These are phyloP conservation scores for Trichoderma hamatum DNA, from an alignment of 2,329 filamentous ascomycete species.

Conservation along the genomic window DNA sequence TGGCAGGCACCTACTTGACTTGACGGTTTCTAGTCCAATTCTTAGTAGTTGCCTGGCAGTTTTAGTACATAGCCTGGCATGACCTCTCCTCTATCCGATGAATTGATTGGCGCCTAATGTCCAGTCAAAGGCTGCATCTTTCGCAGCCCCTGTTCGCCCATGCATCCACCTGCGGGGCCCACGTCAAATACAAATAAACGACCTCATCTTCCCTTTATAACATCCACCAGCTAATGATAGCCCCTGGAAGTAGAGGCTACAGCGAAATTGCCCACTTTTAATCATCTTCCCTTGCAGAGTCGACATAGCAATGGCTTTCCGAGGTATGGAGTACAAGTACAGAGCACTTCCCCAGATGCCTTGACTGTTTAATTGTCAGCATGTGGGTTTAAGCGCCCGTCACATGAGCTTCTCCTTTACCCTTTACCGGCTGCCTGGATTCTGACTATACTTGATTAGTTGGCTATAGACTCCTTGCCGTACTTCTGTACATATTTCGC, in stretches of 20 bases:
- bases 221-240: not conserved
- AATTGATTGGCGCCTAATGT: constrained; percentile 15
- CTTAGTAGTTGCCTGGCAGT: not conserved
- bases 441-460: not conserved
- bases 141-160: not conserved
- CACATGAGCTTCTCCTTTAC: constrained; percentile 21
- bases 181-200: constrained; percentile 16
- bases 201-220: constrained; percentile 17
- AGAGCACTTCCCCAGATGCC: not conserved
- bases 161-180: constrained; percentile 17
- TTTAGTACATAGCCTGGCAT: not conserved
- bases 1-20: not conserved
- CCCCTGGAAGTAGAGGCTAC: constrained; percentile 3
- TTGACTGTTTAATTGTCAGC: constrained; percentile 3
- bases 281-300: not conserved
- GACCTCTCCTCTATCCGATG: not conserved
- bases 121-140: constrained; percentile 3
- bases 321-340: not conserved
- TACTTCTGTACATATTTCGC: not conserved
- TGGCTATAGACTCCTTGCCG: not conserved
- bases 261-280: constrained; percentile 17
- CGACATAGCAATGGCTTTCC: not conserved
- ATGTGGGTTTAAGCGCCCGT: not conserved
- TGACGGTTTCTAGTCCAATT: not conserved
- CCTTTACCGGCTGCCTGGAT: constrained; percentile 17